Evolutionary conservation across 495 filamentous ascomycete species (phyloP).

Genomic region (Xylaria nigripes): DNA sequence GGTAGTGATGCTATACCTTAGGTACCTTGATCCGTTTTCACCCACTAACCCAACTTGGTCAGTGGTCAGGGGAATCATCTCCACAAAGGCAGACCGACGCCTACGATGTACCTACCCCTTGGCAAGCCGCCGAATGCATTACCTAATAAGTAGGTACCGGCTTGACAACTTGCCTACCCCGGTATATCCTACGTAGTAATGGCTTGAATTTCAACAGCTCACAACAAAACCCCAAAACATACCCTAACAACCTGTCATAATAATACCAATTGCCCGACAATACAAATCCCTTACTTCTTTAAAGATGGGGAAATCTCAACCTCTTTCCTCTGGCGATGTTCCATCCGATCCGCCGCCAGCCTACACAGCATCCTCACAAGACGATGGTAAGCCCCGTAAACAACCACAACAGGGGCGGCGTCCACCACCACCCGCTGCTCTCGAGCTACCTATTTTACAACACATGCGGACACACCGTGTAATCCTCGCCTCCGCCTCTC

Average conservation of each 20-base stretch:
- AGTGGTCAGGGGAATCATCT: too few relatives aligned
- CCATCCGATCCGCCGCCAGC: slow-evolving; percentile 35
- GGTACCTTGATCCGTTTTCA: too few relatives aligned
- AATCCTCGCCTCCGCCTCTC: slow-evolving; percentile 82
- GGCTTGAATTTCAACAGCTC: too few relatives aligned
- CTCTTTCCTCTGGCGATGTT: slow-evolving; percentile 18
- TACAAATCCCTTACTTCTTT: neutral
- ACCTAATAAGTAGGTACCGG: too few relatives aligned
- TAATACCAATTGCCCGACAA: slow-evolving; percentile 6
- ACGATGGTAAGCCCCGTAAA: slow-evolving; percentile 31
- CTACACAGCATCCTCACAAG: slow-evolving; percentile 35
- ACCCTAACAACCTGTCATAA: neutral
- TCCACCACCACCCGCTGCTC: slow-evolving; percentile 58
- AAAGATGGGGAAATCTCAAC: slow-evolving; percentile 22
- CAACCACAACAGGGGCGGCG: slow-evolving; percentile 20
- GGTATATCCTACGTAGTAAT: too few relatives aligned
- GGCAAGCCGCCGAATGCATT: too few relatives aligned
- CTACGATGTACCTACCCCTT: too few relatives aligned
- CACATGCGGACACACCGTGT: slow-evolving; percentile 63
- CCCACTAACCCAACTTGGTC: too few relatives aligned
- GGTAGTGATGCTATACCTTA: too few relatives aligned
- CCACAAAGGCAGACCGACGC: too few relatives aligned
- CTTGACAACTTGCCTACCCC: too few relatives aligned
- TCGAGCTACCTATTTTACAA: slow-evolving; percentile 69
- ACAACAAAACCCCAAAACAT: neutral